Base-by-base conservation (phyloP, 2,329 filamentous ascomycete species). In the Zarea fungicola region DNA sequence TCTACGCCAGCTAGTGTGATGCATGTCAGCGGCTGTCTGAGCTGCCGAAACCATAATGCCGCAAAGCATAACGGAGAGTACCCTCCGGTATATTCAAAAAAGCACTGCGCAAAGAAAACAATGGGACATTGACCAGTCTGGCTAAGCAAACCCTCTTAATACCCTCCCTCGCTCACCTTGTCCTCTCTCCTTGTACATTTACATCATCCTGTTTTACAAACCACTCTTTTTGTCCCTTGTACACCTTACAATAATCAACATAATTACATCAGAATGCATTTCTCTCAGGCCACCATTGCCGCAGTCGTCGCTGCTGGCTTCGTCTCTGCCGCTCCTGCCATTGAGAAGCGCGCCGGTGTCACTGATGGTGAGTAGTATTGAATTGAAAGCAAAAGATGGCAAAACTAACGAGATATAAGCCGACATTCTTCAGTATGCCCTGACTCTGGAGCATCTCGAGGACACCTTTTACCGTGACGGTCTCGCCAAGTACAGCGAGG, bases 381-480 rank as follows among this genome's bases (percentile, higher is more conserved):
- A 6, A 28, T 23, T 16, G 25, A 13, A 28, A 19, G 8, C 16
- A 22, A 16, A 11, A 6, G 22, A 18, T 8, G 3, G n/a, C 16
- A 39, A 2, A 5, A 56, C 48, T 48, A 51, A 55, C 56, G 57
- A 1, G 2, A 29, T 19, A 23, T 6, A 9, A 52, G 50, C 40
- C 34, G 50, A 48, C 22, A 52, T 52, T 34, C 44, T 52, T n/a
- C 44, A 52, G 44, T 52, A 52, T 61, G 85, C 85, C 54, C 71
- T 88, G 49, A 88, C 85, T 6, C 74, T 88, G 39, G 86, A 90
- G 68, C 83, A 85, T 68, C 83, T 89, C 59, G 86, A 89, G 69
- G 75, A 81, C 21, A 73, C 76, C 48, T 89, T 88, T 68, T 89
- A 90, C 74, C 74, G 78, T 57, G 75, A 85, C 61, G 85, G 84